Base-by-base conservation (phyloP, 1,284 basidiomycete genomes). In the Puccinia triticina region DNA sequence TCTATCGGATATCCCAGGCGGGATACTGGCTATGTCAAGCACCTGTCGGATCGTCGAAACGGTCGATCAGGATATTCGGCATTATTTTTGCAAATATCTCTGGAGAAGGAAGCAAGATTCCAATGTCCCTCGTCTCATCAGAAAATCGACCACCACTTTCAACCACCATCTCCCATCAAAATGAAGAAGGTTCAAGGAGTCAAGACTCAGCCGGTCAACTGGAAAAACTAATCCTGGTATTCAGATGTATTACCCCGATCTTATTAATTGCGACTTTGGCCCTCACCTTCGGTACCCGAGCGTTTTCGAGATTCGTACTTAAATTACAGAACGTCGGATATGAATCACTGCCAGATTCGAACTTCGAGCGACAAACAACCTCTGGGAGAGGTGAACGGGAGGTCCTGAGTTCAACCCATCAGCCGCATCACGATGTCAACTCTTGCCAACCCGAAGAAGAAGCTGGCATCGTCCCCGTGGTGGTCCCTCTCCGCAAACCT, bases 401-500 rank as follows among this genome's bases (percentile, higher is more conserved):
- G 46, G 21, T 59, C 21, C 34, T 75, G n/a, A 53, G 59, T 26
- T 40, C 46, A 16, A 18, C 14, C 21, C 55, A 73, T 29, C 34
- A 37, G 37, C 23, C 43, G 7, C 43, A 64, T 34, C 71, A 53
- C n/a, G 43, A 29, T 26, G 8, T 32, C 43, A 46, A n/a, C 23
- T 66, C 43, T 53, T 7, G 0, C 26, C 23, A 32, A 71, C 8
- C 26, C 8, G 46, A 50, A 10, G 69, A 81, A 69, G 59, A 67
- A 43, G 23, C 46, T 26, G 74, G 91, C 82, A 93, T 93, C 85
- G 92, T 91, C 32, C 88, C 91, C 72, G 92, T 94, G 86, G 91
- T 94, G 86, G 90, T 93, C 85, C 90, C 91, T 80, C 89, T 90
- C 83, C 89, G 89, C 82, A 88, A 91, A 80, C 93, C 93, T 67